These are phyloP conservation scores for Chimonanthus praecox DNA, from an alignment of 164 flowering plant species.

Conservation along the genomic window DNA sequence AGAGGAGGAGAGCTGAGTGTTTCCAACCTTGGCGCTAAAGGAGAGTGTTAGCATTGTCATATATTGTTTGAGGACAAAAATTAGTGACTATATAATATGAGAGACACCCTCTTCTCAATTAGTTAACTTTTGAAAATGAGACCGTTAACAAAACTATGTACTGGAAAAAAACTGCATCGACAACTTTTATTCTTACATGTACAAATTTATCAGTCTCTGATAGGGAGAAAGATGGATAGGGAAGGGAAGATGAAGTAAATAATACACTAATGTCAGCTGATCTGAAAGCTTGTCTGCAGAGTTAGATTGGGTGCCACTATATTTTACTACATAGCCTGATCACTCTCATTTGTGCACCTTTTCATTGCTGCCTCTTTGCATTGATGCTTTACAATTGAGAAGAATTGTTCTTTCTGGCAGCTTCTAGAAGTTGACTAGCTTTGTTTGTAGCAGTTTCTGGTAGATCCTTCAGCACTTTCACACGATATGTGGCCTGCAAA, in stretches of 20 bases:
- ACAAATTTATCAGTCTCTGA: neutral
- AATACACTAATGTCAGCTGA: neutral
- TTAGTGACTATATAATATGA: no score
- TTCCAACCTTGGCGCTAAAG: no score
- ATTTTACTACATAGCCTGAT: neutral
- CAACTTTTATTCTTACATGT: neutral
- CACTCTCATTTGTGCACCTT: neutral
- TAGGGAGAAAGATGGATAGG: neutral
- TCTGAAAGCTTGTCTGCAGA: neutral
- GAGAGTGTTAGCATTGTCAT: no score
- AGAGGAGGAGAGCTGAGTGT: no score
- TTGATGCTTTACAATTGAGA: slow-evolving; percentile 30
- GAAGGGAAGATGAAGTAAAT: neutral
- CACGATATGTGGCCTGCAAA: slow-evolving; percentile 59
- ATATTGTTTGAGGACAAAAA: no score
- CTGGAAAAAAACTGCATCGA: neutral
- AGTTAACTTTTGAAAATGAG: no score
- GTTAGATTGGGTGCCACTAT: neutral
- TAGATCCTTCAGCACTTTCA: slow-evolving; percentile 49
- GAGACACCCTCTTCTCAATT: no score
- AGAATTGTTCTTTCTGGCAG: slow-evolving; percentile 11
- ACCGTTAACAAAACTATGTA: no score
- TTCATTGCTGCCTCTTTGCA: slow-evolving; percentile 4
- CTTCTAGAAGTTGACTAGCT: slow-evolving; percentile 28
- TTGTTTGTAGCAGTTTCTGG: slow-evolving; percentile 17